These are phyloP conservation scores for Cardamine occulta DNA, from an alignment of 345 rosid species.

Conservation along the genomic window DNA sequence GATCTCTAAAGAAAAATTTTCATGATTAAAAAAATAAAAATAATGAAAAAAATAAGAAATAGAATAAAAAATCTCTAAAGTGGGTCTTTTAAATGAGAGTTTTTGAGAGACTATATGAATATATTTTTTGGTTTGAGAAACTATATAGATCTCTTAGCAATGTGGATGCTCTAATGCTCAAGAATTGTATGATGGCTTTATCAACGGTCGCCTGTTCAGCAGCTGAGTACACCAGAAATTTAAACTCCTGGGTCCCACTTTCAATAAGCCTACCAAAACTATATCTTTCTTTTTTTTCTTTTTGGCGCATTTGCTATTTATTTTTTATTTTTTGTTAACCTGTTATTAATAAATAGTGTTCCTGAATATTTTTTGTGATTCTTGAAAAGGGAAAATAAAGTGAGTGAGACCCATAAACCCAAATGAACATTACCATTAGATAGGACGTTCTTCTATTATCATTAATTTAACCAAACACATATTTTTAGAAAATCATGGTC, in stretches of 20 bases:
- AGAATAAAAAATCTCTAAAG: too few species aligned
- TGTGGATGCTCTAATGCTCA: slow-evolving; percentile 2
- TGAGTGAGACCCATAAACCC: background rate
- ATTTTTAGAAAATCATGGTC: background rate
- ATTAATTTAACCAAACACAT: slow-evolving; percentile 24
- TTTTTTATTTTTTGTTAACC: background rate
- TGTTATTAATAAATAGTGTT: background rate
- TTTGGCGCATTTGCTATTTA: too few species aligned
- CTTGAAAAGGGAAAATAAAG: background rate
- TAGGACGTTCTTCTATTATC: background rate
- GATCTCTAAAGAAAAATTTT: too few species aligned
- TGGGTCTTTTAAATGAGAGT: too few species aligned
- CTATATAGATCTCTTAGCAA: background rate
- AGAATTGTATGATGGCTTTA: slow-evolving; percentile 27
- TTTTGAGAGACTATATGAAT: too few species aligned
- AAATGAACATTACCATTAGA: background rate
- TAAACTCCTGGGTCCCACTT: slow-evolving; percentile 30
- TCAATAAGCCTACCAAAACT: background rate
- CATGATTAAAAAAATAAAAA: too few species aligned
- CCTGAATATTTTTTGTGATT: background rate
- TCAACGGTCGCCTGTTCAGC: slow-evolving; percentile 45
- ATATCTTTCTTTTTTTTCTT: too few species aligned
- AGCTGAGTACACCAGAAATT: slow-evolving; percentile 30
- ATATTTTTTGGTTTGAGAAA: too few species aligned
- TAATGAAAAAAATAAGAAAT: too few species aligned